Percentiles rank a stretch among this genome's conserved stretches.
phyloP scores from a whole-genome alignment of 345 rosid genomes.

The Durio zibethinus region DNA sequence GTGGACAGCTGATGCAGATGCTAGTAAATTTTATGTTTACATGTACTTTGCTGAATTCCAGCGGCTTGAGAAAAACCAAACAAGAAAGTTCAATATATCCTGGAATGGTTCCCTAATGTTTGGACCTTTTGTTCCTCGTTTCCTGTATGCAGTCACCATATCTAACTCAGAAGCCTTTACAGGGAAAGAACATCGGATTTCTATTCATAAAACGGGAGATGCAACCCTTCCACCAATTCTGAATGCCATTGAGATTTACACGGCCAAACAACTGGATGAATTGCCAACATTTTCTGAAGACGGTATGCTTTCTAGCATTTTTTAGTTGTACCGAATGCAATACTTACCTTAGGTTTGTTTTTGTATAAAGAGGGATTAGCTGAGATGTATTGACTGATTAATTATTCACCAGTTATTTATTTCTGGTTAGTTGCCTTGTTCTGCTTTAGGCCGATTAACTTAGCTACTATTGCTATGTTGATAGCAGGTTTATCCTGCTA shows the following conservation, averaged over 20 bases:
- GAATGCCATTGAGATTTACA: constrained; percentile 39
- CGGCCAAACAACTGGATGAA: constrained; percentile 16
- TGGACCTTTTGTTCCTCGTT: constrained; percentile 27
- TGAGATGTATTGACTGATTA: not conserved
- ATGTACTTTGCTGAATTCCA: constrained; percentile 40
- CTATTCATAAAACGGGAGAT: constrained; percentile 31
- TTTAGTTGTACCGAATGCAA: not conserved
- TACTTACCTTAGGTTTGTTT: not conserved
- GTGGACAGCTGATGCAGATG: constrained; percentile 26
- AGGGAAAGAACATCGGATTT: constrained; percentile 41
- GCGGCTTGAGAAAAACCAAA: constrained; percentile 27
- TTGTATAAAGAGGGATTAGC: not conserved
- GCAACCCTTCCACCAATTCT: constrained; percentile 39
- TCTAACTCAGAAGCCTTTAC: constrained; percentile 36
- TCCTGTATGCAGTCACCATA: constrained; percentile 10
- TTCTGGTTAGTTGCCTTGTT: not conserved
- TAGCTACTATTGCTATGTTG: not conserved
- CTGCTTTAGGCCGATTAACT: not conserved
- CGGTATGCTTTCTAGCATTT: constrained; percentile 21
- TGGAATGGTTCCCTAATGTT: constrained; percentile 39
- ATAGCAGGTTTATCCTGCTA: not conserved
- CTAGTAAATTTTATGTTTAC: constrained; percentile 32
- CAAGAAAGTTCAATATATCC: constrained; percentile 36
- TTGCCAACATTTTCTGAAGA: constrained; percentile 23
- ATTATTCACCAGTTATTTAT: not conserved